Base-by-base conservation (phyloP, 148 eudicot species). In the Amaranthus cruentus region DNA sequence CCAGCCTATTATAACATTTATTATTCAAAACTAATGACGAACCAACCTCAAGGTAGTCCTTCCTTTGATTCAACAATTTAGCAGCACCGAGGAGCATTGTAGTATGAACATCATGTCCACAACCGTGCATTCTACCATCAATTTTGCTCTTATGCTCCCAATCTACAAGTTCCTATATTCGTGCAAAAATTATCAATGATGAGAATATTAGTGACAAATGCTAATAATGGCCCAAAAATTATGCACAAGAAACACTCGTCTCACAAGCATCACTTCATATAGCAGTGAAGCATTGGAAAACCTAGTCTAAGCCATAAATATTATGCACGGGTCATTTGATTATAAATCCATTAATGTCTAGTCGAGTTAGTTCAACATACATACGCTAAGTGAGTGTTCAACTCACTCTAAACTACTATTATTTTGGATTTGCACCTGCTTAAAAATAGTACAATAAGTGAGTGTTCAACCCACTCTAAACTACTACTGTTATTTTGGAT, bases 51-150 rank as follows among this genome's bases (percentile, higher is more conserved):
- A 93, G 87, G n/a, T 80, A 68, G 66, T 85, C 84, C 71, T 88
- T 93, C 58, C 97, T 70, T 81, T 93, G 80, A 77, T 85, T 77
- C 63, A 90, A 89, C 76, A 93, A 81, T 79, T 93, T 90, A 73
- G 96, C 98, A 81, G 98, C 93, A 60, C 96, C 98, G 11, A 93
- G 93, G 72, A 90, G 86, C 98, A 93, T 93, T 3, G 98, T 83
- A 4, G 96, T 85, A 72, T 93, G 98, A 62, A 88, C 96, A 89
- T 93, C 98, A 76, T 90, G 98, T 58, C 98, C 98, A 72, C 96
- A 93, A 71, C 84, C 98, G 74, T 93, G 98, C 98, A 93, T 93
- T 73, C 76, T 80, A 62, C 98, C 98, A 46, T 86, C 88, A 15
- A 75, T 77, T 83, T 90, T 90, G 80, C 98, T 93, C 91, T 85